Base-by-base conservation (phyloP, 257 asterid genomes). In the Prunella vulgaris region DNA sequence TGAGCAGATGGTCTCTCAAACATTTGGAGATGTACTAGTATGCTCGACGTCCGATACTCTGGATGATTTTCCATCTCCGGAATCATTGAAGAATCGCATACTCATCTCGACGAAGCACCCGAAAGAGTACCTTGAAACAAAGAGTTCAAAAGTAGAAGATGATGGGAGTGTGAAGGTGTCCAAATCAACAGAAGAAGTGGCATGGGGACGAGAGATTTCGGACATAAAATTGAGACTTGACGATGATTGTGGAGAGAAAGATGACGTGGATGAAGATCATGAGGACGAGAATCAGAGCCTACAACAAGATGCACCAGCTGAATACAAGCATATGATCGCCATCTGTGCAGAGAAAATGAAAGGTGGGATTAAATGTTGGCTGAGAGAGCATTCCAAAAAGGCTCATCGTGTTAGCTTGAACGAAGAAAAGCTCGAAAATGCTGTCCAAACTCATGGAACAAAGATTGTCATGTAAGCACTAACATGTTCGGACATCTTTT, bases 51-150 rank as follows among this genome's bases (percentile, higher is more conserved):
- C 95, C 22, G 92, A 83, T 25, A n/a, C 56, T 32, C 63, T 83
- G 59, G 59, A 77, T 1, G 85, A 83, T 12, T 91, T 91, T 46
- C 96, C 93, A 49, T 87, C 96, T 15, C 97, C 96, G 0, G 87
- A 87, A 5, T 78, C 87, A 5, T 63, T 91, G 48, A 91, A 85
- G 67, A 48, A 82, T 53, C 67, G 69, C 6, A 79, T 88, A 30
- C 71, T 91, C 15, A 79, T 91, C 71, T 91, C 97, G 14, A 91
- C 97, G 0, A 91, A 91, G 67, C 88, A 84, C 9, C 97, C 97
- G 17, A 87, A 88, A 68, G 85, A 87, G 51, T 77, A 84, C 60
- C 85, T 79, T 14, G 95, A 85, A 73, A 60, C 66, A 7, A 81
- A 84, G 84, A 70, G 33, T 27, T 18, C 42, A 2, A 77, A 71